phyloP scores from a whole-genome alignment of 2,329 filamentous ascomycete species.

The Trichoderma endophyticum region DNA sequence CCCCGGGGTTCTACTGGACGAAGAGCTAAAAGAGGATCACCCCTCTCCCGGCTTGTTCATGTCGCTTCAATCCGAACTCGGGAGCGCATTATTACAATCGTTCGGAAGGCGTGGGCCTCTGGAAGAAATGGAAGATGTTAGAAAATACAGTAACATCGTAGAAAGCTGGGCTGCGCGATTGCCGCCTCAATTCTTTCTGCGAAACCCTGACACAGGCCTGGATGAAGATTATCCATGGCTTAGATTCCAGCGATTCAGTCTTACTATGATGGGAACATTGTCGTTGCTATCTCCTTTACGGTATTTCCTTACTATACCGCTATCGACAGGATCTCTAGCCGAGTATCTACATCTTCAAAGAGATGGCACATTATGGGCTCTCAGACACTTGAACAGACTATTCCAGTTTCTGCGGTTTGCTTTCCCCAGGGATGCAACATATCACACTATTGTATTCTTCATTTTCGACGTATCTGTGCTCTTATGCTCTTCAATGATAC shows the following conservation, averaged over 20 bases:
- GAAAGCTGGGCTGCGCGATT: constrained; percentile 44
- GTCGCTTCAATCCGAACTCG: constrained; percentile 36
- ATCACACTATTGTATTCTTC: constrained; percentile 47
- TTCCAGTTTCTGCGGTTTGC: constrained; percentile 42
- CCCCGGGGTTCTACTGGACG: constrained; percentile 33
- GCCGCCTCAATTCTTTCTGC: constrained; percentile 39
- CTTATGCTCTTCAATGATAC: constrained; percentile 49
- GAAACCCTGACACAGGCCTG: constrained; percentile 39
- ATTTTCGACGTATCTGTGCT: constrained; percentile 52
- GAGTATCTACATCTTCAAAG: constrained; percentile 38
- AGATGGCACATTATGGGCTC: constrained; percentile 44
- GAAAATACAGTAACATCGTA: constrained; percentile 34
- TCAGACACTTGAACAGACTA: constrained; percentile 39
- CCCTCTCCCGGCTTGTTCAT: constrained; percentile 36
- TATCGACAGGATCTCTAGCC: constrained; percentile 27
- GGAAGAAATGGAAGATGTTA: constrained; percentile 29
- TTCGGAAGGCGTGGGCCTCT: constrained; percentile 34
- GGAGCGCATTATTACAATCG: constrained; percentile 29
- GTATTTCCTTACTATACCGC: constrained; percentile 40
- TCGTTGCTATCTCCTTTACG: constrained; percentile 46
- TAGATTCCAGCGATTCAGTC: constrained; percentile 43
- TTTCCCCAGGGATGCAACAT: constrained; percentile 43
- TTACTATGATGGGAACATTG: constrained; percentile 44
- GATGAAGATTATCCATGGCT: constrained; percentile 43
- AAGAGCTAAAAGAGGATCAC: constrained; percentile 20